Base-by-base conservation (phyloP, 306 rosid genomes). In the Cicer arietinum region DNA sequence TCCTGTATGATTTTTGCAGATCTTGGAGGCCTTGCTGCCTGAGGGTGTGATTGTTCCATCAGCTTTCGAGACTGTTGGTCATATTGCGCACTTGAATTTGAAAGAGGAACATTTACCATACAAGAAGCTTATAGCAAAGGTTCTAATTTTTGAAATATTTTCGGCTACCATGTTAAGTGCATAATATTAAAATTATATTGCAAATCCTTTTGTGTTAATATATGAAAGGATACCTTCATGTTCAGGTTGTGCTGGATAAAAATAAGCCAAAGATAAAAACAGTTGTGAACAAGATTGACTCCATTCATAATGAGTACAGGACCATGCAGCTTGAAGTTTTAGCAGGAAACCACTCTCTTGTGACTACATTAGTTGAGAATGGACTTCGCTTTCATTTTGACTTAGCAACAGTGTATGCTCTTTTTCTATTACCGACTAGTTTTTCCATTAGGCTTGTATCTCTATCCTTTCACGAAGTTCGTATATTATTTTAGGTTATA, bases 261-360 rank as follows among this genome's bases (percentile, higher is more conserved):
- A 86, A 91, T 82, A 86, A 80, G 84, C 98, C 98, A 75, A 89
- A 87, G 88, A 85, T 94, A 78, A 85, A 86, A 84, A 91, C 98
- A 37, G 96, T 94, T 53, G 96, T 89, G 79, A 91, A 94, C 83
- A 94, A 94, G 85, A 84, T 79, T 66, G 93, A 94, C 75, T 79
- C 85, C 53, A 94, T 94, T 83, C 81, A 90, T 64, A 90, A 94
- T 54, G 96, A 90, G 81, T 91, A 90, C 90, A 89, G 96, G 86
- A 94, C 95, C 70, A 94, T 94, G 98, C 96, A 86, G 86, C 93
- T 94, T 59, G 96, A 94, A 77, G 95, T 94, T 85, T 89, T 94
- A 65, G 95, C 96, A 43, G 98, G 98, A 82, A 94, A 90, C 76
- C 96, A 80, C 73, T 94, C 98, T 63, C 97, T 94, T 40, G 95